A percentile compares a stretch with the other conserved stretches of the same genome.
phyloP scores from a whole-genome alignment of 805 yeast genomes.

The Nakazawaea wyomingensis region DNA sequence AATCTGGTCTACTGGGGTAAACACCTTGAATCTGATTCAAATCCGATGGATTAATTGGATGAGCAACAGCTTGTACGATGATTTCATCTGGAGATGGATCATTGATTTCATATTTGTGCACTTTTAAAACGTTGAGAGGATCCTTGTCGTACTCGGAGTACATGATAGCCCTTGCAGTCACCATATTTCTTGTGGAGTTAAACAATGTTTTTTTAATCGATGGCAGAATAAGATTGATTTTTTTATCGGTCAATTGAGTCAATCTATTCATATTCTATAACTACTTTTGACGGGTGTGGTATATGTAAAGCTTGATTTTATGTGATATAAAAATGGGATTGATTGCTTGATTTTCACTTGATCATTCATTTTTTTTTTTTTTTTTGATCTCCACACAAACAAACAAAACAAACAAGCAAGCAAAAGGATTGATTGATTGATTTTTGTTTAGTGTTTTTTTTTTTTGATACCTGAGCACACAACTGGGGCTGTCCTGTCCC shows the following conservation, averaged over 20 bases:
- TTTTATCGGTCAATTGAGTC: background rate
- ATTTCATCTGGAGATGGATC: slow-evolving; percentile 42
- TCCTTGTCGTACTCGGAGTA: slow-evolving; percentile 61
- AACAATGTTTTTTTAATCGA: too few relatives aligned
- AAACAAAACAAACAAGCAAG: too few relatives aligned
- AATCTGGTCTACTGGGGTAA: slow-evolving; percentile 72
- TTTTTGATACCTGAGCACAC: too few relatives aligned
- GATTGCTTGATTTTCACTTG: too few relatives aligned
- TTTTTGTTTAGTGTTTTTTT: too few relatives aligned
- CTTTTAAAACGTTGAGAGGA: slow-evolving; percentile 48
- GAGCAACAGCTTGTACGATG: slow-evolving; percentile 65
- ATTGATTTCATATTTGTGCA: slow-evolving; percentile 45
- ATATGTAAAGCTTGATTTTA: too few relatives aligned
- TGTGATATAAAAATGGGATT: too few relatives aligned
- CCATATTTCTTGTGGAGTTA: slow-evolving; percentile 12
- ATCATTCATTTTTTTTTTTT: background rate
- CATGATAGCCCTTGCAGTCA: slow-evolving; percentile 54
- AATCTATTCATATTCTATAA: background rate
- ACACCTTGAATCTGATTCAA: slow-evolving; percentile 82
- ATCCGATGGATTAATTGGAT: slow-evolving; percentile 90
- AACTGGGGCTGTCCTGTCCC: background rate
- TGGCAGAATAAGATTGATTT: background rate
- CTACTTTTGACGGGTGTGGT: too few relatives aligned
- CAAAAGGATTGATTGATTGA: too few relatives aligned
- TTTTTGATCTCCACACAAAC: background rate